Conservation (phyloP, 2,329 filamentous ascomycete genomes). For the Epichloe baconii region DNA sequence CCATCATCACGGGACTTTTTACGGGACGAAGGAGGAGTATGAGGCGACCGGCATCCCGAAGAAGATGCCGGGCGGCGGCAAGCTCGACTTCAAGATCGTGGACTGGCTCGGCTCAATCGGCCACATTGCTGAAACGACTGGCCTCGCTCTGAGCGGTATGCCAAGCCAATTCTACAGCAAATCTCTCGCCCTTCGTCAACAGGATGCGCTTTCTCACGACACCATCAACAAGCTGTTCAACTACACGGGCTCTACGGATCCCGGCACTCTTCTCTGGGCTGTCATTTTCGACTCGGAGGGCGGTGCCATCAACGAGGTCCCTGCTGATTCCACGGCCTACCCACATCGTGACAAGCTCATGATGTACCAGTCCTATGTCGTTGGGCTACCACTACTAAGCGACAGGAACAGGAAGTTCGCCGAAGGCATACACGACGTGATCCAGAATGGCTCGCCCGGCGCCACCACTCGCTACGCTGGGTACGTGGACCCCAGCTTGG, state of each 20-base stretch:
- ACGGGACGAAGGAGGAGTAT: constrained; percentile 45
- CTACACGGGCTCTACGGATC: constrained; percentile 35
- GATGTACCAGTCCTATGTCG: constrained; percentile 49
- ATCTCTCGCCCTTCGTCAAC: constrained; percentile 37
- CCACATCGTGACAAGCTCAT: constrained; percentile 51
- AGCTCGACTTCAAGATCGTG: constrained; percentile 33
- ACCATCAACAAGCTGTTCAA: constrained; percentile 36
- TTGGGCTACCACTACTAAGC: constrained; percentile 36
- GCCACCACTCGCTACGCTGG: constrained; percentile 45
- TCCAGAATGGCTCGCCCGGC: constrained; percentile 24
- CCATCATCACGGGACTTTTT: constrained; percentile 47
- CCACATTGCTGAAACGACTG: constrained; percentile 35
- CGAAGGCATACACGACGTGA: constrained; percentile 33
- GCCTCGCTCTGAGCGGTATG: constrained; percentile 32
- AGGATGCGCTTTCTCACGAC: constrained; percentile 33
- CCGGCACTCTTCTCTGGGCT: constrained; percentile 43
- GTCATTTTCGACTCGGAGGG: constrained; percentile 50
- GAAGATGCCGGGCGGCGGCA: constrained; percentile 29
- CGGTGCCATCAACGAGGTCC: constrained; percentile 44
- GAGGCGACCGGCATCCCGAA: constrained; percentile 33
- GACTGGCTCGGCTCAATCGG: constrained; percentile 51
- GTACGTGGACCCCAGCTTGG: constrained; percentile 42
- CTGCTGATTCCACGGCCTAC: constrained; percentile 44
- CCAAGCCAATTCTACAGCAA: constrained; percentile 43
- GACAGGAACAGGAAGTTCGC: constrained; percentile 37